Evolutionary conservation across 1,139 yeast species (phyloP).

Genomic region (Barnettozyma hawaiiensis): DNA sequence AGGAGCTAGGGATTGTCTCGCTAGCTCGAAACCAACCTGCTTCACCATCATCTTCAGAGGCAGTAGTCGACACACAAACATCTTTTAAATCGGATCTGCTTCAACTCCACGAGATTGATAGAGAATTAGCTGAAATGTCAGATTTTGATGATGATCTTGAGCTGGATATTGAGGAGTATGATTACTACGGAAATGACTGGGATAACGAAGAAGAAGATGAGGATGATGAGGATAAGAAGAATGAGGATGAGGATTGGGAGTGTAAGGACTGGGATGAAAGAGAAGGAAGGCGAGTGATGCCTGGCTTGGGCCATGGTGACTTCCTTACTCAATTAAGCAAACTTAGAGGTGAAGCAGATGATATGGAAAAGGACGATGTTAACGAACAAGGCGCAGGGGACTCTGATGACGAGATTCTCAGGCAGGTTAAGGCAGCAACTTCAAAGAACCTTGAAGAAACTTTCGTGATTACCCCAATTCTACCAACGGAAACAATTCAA

Average conservation of each 20-base stretch:
- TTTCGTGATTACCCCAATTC: background rate
- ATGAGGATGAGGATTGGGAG: constrained; percentile 17
- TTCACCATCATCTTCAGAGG: background rate
- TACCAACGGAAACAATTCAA: background rate
- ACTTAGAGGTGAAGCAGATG: constrained; percentile 10
- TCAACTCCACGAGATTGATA: constrained; percentile 46
- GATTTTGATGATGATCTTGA: constrained; percentile 28
- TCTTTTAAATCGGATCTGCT: constrained; percentile 30
- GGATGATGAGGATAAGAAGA: too few species aligned
- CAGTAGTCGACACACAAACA: background rate
- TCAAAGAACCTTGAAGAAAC: background rate
- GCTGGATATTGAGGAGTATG: constrained; percentile 22
- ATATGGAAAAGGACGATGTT: too few species aligned
- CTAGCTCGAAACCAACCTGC: background rate
- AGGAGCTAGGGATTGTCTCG: constrained; percentile 43
- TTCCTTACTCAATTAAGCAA: constrained; percentile 19
- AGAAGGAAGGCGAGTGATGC: constrained; percentile 13
- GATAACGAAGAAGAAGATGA: too few species aligned
- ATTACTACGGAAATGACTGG: constrained; percentile 28
- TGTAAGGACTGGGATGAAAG: constrained; percentile 23
- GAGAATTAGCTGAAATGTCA: constrained; percentile 39
- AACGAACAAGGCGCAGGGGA: background rate
- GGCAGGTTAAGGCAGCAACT: background rate
- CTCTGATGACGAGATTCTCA: background rate
- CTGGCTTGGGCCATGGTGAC: constrained; percentile 17